Conservation (phyloP, 148 eudicot genomes). For the Vaccinium macrocarpon region DNA sequence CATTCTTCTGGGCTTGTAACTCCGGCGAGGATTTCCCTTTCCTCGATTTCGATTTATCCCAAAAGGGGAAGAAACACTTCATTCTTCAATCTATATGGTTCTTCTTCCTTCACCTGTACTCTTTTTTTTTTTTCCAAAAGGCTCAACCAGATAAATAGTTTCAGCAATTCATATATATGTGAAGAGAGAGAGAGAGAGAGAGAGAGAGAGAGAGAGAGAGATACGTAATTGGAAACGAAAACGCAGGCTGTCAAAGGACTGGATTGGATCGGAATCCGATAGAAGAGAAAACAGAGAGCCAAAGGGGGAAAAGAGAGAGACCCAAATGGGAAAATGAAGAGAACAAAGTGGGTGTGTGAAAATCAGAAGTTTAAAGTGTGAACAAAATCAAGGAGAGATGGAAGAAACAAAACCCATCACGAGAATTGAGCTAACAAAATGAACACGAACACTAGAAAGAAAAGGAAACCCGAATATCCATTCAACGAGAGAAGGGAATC, state of each 20-base stretch:
- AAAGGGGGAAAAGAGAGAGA: background rate
- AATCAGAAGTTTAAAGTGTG: background rate
- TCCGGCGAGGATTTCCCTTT: constrained; percentile 42
- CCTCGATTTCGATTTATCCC: constrained; percentile 21
- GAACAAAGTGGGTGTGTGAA: background rate
- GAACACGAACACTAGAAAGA: background rate
- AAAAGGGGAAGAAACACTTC: constrained; percentile 45
- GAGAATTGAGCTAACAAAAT: background rate
- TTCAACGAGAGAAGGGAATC: background rate
- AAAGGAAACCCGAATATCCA: background rate
- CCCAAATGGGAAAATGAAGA: constrained; percentile 10
- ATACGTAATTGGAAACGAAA: background rate
- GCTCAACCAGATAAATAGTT: background rate
- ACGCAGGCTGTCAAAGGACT: background rate
- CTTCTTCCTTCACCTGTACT: background rate
- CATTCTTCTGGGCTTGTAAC: constrained; percentile 25
- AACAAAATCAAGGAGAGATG: background rate
- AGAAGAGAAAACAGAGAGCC: background rate
- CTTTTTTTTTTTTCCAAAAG: background rate
- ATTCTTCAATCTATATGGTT: constrained; percentile 19
- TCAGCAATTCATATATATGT: background rate
- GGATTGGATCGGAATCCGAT: too few species aligned
- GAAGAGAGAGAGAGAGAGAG: background rate
- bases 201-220: background rate
- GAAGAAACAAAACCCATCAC: background rate